Evolutionary conservation across 2,329 filamentous ascomycete species (phyloP).

Genomic region (Sporothrix brasiliensis): DNA sequence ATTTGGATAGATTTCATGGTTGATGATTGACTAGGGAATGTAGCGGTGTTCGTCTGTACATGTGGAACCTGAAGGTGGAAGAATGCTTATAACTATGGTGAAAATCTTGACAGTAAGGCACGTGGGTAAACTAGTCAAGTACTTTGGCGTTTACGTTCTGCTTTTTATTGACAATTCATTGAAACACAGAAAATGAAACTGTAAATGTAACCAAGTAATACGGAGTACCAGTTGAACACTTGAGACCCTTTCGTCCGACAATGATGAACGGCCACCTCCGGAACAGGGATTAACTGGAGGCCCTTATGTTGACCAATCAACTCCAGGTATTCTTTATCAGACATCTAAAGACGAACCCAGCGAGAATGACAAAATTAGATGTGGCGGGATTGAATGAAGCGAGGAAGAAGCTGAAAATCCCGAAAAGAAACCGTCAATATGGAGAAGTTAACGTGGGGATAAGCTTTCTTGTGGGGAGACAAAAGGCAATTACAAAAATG

Average conservation of each 20-base stretch:
- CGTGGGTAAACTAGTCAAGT: too few species aligned
- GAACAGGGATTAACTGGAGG: background rate
- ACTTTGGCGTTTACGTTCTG: too few species aligned
- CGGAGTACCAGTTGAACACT: too few species aligned
- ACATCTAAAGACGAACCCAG: background rate
- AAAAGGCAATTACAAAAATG: background rate
- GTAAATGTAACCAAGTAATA: too few species aligned
- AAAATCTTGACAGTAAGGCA: too few species aligned
- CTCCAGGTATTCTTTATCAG: conserved; percentile 2
- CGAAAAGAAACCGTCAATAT: background rate
- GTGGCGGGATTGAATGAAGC: background rate
- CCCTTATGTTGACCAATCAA: background rate
- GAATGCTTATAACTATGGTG: too few species aligned
- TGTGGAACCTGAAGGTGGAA: too few species aligned
- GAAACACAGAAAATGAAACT: too few species aligned
- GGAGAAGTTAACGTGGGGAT: conserved; percentile 14
- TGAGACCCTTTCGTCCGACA: too few species aligned
- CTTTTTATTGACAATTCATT: too few species aligned
- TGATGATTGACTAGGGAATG: conserved; percentile 20
- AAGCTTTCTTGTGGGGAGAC: conserved; percentile 15
- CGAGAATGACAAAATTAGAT: background rate
- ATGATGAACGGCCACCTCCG: conserved; percentile 18
- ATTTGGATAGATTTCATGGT: background rate
- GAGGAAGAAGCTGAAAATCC: background rate
- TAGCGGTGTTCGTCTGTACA: background rate